Percentiles rank a stretch among this genome's conserved stretches.
Evolutionary conservation across 1,284 basidiomycete genomes (phyloP).

Genomic region (Heterobasidion occidentale): DNA sequence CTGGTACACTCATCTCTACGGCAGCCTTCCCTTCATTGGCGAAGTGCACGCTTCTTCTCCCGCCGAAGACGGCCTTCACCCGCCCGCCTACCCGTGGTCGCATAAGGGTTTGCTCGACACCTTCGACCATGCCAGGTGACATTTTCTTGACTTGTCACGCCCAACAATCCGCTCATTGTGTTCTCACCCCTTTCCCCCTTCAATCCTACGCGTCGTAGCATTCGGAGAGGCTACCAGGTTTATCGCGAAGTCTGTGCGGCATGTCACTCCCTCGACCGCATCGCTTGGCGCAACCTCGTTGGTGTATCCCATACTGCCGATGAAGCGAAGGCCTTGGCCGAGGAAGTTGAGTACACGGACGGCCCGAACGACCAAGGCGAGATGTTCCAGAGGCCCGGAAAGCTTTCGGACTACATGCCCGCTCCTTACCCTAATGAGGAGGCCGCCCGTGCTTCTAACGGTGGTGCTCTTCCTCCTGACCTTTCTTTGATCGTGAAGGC

Average conservation of each 20-base stretch:
- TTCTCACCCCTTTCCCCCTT: constrained; percentile 4
- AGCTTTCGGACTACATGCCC: constrained; percentile 96
- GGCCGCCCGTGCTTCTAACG: constrained; percentile 92
- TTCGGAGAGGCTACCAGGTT: constrained; percentile 97
- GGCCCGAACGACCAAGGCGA: constrained; percentile 94
- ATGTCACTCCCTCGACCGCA: constrained; percentile 98
- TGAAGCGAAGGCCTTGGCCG: constrained; percentile 89
- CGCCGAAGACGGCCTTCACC: constrained; percentile 93
- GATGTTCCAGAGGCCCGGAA: constrained; percentile 98
- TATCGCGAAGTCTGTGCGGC: constrained; percentile 99
- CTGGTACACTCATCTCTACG: constrained; percentile 96
- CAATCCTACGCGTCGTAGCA: constrained; percentile 39
- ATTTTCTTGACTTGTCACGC: neutral
- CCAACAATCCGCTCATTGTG: neutral
- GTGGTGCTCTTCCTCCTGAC: constrained; percentile 95
- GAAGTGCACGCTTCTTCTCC: constrained; percentile 87
- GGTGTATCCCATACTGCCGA: constrained; percentile 96
- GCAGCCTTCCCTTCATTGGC: constrained; percentile 78
- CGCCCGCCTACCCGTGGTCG: constrained; percentile 84
- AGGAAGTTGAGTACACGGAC: constrained; percentile 95
- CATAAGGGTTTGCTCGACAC: constrained; percentile 85
- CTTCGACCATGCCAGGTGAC: constrained; percentile 89
- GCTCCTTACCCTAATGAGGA: constrained; percentile 96
- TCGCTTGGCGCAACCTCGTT: constrained; percentile 99
- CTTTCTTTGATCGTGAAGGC: constrained; percentile 97